Base-by-base conservation (phyloP, 2,329 filamentous ascomycete genomes). In the Alternaria postmessia region DNA sequence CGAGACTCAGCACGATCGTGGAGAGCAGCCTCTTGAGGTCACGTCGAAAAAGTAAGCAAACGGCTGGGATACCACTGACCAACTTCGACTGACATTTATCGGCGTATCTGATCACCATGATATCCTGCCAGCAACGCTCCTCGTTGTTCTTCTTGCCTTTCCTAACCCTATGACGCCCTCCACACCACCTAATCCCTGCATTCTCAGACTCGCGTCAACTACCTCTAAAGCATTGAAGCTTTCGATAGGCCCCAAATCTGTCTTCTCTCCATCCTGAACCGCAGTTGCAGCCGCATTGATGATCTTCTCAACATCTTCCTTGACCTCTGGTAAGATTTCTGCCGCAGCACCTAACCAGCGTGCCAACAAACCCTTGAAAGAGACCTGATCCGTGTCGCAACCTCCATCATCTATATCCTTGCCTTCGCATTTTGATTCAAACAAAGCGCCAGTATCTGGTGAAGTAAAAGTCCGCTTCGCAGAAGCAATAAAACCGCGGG, bases 321-420 rank as follows among this genome's bases (percentile, higher is more conserved):
- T 51, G 4, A 72, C 41, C 14, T 68, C 64, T 7, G 71, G 70
- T 38, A 72, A n/a, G 4, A 71, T 16, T 20, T 55, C 56, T 0
- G 71, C 71, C 7, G 66, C 67, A 4, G 70, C 67, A 16, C 72
- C 72, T 57, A 75, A 34, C 69, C 69, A 74, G n/a, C 72, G 54
- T 12, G 72, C 72, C 54, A 75, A 46, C 18, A 66, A 58, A 0
- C 68, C 72, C 57, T 92, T 92, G 84, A 91, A 91, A n/a, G 86
- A 87, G 66, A 84, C 85, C 82, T 90, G 89, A 77, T 92, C 89
- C 51, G 80, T 84, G 74, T 89, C 86, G 75, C 90, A 92, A 0
- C 71, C 39, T 16, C 39, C 38, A 16, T 53, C 41, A 2, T 42
- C 51, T 1, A 38, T 20, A 5, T 38, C 81, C 59, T 78, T 78